Evolutionary conservation across 2,329 filamentous ascomycete genomes (phyloP).

Genomic region (Rutstroemia sydowiana): DNA sequence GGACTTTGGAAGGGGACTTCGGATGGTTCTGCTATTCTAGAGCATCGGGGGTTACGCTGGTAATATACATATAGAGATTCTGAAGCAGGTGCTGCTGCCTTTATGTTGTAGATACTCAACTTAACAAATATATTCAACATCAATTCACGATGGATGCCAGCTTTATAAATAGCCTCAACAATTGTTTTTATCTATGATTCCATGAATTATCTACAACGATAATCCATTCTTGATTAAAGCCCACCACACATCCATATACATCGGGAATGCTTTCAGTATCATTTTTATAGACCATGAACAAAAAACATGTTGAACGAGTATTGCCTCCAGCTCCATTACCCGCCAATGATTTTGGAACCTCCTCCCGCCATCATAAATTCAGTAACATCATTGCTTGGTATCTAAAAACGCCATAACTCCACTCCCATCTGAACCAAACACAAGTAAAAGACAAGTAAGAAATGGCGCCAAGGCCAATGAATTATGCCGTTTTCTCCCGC

Average conservation of each 20-base stretch:
- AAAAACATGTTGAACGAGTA: background rate
- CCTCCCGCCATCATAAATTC: background rate
- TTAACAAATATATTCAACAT: too few relatives aligned
- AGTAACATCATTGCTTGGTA: slow-evolving; percentile 9
- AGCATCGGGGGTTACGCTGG: too few relatives aligned
- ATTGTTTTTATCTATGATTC: background rate
- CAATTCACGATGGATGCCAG: too few relatives aligned
- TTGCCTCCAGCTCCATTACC: background rate
- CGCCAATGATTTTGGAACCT: background rate
- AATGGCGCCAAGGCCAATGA: background rate
- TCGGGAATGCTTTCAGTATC: background rate
- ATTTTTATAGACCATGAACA: background rate
- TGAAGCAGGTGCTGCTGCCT: slow-evolving; percentile 10
- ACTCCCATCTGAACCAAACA: background rate
- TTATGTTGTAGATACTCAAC: background rate
- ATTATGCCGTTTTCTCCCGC: slow-evolving; percentile 10
- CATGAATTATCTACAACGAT: background rate
- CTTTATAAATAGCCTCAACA: background rate
- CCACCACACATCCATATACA: background rate
- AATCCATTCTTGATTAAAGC: background rate
- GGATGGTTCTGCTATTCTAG: too few relatives aligned
- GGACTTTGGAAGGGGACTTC: too few relatives aligned
- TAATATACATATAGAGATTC: background rate
- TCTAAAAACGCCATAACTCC: slow-evolving; percentile 5
- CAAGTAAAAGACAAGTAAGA: background rate